Evolutionary conservation across 2,329 filamentous ascomycete species (phyloP).

Genomic region (Aspergillus sp.): DNA sequence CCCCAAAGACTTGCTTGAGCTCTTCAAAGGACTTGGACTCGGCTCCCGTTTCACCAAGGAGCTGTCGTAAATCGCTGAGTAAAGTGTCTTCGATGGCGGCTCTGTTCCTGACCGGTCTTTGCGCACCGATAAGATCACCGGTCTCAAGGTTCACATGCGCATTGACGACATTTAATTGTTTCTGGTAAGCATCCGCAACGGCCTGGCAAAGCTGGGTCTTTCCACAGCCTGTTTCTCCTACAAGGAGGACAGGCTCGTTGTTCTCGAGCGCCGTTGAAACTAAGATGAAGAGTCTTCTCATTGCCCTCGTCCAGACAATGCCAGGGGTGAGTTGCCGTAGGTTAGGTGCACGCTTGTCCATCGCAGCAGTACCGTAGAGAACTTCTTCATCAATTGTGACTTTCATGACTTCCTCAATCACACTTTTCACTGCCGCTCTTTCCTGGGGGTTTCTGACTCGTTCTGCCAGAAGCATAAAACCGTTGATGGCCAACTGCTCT

Average conservation of each 20-base stretch:
- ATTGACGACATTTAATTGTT: slow-evolving; percentile 85
- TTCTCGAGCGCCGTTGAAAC: slow-evolving; percentile 86
- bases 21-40: slow-evolving; percentile 55
- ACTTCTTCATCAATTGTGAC: slow-evolving; percentile 74
- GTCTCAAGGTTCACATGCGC: slow-evolving; percentile 99
- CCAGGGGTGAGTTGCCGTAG: slow-evolving; percentile 35
- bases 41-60: slow-evolving; percentile 44
- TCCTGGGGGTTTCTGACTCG: slow-evolving; percentile 91
- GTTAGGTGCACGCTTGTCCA: slow-evolving; percentile 61
- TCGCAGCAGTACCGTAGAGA: slow-evolving; percentile 69
- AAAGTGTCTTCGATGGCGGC: slow-evolving; percentile 71
- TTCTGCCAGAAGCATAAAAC: slow-evolving; percentile 95
- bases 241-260: slow-evolving; percentile 89
- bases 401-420: slow-evolving; percentile 90
- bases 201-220: slow-evolving; percentile 97
- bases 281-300: slow-evolving; percentile 87
- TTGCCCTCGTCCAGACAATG: slow-evolving; percentile 93
- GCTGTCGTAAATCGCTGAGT: slow-evolving; percentile 59
- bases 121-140: slow-evolving; percentile 93
- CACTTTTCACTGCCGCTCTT: slow-evolving; percentile 77
- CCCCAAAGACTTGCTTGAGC: slow-evolving; percentile 64
- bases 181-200: slow-evolving; percentile 77
- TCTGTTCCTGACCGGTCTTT: slow-evolving; percentile 86
- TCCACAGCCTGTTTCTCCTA: slow-evolving; percentile 95
- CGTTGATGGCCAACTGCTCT: slow-evolving; percentile 86